phyloP scores from a whole-genome alignment of 371 early-diverging fungal species.

The Rhizopus arrhizus region DNA sequence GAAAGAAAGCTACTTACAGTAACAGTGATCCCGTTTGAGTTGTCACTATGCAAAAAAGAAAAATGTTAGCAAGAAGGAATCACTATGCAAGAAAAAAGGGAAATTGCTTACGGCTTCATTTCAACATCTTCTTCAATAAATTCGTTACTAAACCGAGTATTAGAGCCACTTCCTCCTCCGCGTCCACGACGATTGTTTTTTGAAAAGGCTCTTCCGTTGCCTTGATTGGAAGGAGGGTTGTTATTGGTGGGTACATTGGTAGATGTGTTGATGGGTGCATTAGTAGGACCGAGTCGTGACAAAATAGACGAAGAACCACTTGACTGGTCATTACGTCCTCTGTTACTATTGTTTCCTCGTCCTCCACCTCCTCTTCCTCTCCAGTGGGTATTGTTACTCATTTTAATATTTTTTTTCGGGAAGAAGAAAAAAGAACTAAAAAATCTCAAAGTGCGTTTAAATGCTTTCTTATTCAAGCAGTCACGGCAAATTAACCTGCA shows the following conservation, averaged over 20 bases:
- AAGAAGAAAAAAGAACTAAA: conserved; percentile 2
- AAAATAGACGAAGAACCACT: conserved; percentile 25
- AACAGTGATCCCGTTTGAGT: conserved; percentile 13
- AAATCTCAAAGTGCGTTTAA: background rate
- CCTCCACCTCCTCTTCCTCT: conserved; percentile 25
- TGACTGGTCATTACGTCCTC: conserved; percentile 14
- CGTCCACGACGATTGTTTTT: conserved; percentile 17
- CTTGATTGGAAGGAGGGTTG: background rate
- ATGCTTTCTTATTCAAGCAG: too few species aligned
- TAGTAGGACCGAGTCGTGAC: conserved; percentile 39
- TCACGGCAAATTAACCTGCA: too few species aligned
- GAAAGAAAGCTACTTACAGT: conserved; percentile 17
- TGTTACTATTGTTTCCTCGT: conserved; percentile 28
- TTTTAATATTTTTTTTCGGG: background rate
- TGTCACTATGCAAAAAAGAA: conserved; percentile 13
- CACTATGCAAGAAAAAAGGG: background rate
- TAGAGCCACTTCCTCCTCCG: conserved; percentile 12
- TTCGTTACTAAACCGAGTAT: conserved; percentile 29
- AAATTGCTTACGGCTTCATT: conserved; percentile 30
- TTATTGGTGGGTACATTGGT: conserved; percentile 4
- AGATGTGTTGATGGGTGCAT: conserved; percentile 3
- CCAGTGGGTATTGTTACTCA: conserved; percentile 21
- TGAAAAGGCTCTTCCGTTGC: conserved; percentile 21
- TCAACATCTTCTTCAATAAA: conserved; percentile 47
- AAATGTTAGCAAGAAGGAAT: background rate